A percentile compares a stretch with the other conserved stretches of the same genome.
Conservation (phyloP, 768 basidiomycete species). For the Tricholoma sp. region DNA sequence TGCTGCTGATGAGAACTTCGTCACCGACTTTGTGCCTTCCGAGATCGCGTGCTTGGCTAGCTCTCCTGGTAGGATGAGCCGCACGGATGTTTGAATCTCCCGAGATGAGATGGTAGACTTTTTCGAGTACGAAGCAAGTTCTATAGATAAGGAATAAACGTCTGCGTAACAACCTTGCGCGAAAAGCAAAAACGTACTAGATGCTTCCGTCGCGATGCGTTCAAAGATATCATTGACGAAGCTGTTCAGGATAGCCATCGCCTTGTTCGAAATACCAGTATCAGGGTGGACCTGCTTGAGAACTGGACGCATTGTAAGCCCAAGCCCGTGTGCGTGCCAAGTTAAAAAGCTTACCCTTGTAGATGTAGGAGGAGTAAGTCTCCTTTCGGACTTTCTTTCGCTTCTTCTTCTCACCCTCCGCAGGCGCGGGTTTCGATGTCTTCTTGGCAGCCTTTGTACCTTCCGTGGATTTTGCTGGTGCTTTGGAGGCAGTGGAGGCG, state of each 20-base stretch:
- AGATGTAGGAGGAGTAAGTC: conserved; percentile 93
- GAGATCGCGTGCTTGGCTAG: conserved; percentile 98
- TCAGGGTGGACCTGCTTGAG: conserved; percentile 98
- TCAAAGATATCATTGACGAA: conserved; percentile 96
- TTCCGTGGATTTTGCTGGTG: conserved; percentile 61
- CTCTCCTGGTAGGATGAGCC: conserved; percentile 94
- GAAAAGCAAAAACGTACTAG: conserved; percentile 46
- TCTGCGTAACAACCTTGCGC: not conserved
- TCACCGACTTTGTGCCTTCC: conserved; percentile 69
- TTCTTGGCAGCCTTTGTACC: conserved; percentile 76
- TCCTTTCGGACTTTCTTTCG: conserved; percentile 85
- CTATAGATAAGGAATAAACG: conserved; percentile 30
- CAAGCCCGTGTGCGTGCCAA: not conserved
- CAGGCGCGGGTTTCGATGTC: conserved; percentile 52
- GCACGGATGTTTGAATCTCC: conserved; percentile 95
- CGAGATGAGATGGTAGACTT: conserved; percentile 98
- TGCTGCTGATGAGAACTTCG: conserved; percentile 52
- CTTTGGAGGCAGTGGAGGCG: conserved; percentile 65
- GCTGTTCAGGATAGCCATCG: conserved; percentile 87
- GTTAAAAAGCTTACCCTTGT: conserved; percentile 63
- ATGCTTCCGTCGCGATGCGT: conserved; percentile 85
- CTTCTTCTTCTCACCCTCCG: conserved; percentile 82
- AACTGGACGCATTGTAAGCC: conserved; percentile 38
- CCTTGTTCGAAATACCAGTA: conserved; percentile 98
- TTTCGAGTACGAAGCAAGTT: conserved; percentile 97